These are phyloP conservation scores for Candida corydali DNA, from an alignment of 805 yeast species.

Conservation along the genomic window DNA sequence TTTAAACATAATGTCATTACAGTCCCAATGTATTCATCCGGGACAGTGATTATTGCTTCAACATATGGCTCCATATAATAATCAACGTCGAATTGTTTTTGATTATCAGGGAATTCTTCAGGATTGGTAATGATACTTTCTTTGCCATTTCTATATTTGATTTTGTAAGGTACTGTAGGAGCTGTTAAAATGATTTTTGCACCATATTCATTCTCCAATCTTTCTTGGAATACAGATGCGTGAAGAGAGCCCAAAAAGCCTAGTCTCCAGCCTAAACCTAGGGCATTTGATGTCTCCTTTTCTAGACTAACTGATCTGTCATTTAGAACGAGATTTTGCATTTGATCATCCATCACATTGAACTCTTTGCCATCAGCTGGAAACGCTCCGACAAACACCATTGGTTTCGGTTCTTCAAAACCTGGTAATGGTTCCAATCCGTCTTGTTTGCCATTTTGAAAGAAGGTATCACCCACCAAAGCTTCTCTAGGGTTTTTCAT, in stretches of 20 bases:
- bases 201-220: slow-evolving; percentile 91
- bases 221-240: slow-evolving; percentile 90
- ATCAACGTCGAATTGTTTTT: slow-evolving; percentile 43
- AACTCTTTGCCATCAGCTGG: slow-evolving; percentile 95
- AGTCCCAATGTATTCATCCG: slow-evolving; percentile 81
- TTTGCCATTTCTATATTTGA: slow-evolving; percentile 62
- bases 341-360: slow-evolving; percentile 81
- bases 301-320: slow-evolving; percentile 89
- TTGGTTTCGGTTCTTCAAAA: slow-evolving; percentile 94
- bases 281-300: slow-evolving; percentile 86
- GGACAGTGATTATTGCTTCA: slow-evolving; percentile 84
- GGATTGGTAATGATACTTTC: slow-evolving; percentile 79
- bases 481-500: slow-evolving; percentile 88
- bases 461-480: slow-evolving; percentile 85
- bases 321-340: slow-evolving; percentile 82
- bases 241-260: slow-evolving; percentile 94
- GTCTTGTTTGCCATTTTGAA: slow-evolving; percentile 51
- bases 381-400: slow-evolving; percentile 98
- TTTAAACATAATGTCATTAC: slow-evolving; percentile 84
- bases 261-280: slow-evolving; percentile 97
- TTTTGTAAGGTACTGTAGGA: slow-evolving; percentile 91
- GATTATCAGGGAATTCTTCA: slow-evolving; percentile 79
- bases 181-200: slow-evolving; percentile 88
- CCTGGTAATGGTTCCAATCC: slow-evolving; percentile 82
- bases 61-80: slow-evolving; percentile 79